Percentiles rank a stretch among this genome's conserved stretches.
These are phyloP conservation scores for Boletus reticuloceps DNA, from an alignment of 768 basidiomycete genomes.

Conservation along the genomic window DNA sequence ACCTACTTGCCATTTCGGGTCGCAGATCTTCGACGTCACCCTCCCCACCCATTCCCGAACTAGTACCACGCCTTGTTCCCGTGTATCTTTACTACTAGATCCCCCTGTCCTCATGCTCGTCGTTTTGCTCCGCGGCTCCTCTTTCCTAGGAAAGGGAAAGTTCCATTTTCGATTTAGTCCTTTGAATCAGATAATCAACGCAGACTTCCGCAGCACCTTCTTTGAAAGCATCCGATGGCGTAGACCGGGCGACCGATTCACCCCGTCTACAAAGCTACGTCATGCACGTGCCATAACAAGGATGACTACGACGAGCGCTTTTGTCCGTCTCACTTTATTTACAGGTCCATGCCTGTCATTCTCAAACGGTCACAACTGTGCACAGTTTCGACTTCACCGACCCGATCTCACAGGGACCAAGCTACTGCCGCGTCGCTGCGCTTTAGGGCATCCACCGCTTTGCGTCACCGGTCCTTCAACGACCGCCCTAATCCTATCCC, in stretches of 20 bases:
- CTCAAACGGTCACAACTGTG: too few species aligned
- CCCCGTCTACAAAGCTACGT: too few species aligned
- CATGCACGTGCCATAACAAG: too few species aligned
- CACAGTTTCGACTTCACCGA: too few species aligned
- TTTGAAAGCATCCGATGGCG: too few species aligned
- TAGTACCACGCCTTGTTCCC: constrained; percentile 10
- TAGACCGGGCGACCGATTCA: too few species aligned
- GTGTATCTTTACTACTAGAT: constrained; percentile 1
- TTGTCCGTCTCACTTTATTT: too few species aligned
- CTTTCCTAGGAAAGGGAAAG: too few species aligned
- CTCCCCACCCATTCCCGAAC: constrained; percentile 8
- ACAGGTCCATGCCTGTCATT: too few species aligned
- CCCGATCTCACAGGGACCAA: too few species aligned
- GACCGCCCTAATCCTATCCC: background rate
- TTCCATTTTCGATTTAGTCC: background rate
- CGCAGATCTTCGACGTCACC: constrained; percentile 27
- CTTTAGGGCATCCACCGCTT: background rate
- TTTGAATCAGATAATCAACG: constrained; percentile 4
- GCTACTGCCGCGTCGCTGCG: too few species aligned
- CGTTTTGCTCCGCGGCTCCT: constrained; percentile 1
- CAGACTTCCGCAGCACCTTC: background rate
- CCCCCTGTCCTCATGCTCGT: background rate
- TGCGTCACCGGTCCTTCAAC: constrained; percentile 2
- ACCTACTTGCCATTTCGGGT: constrained; percentile 19
- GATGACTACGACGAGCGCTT: too few species aligned